Evolutionary conservation across 176 grass and related monocot genomes (phyloP).

Genomic region (Musa troglodytarum): DNA sequence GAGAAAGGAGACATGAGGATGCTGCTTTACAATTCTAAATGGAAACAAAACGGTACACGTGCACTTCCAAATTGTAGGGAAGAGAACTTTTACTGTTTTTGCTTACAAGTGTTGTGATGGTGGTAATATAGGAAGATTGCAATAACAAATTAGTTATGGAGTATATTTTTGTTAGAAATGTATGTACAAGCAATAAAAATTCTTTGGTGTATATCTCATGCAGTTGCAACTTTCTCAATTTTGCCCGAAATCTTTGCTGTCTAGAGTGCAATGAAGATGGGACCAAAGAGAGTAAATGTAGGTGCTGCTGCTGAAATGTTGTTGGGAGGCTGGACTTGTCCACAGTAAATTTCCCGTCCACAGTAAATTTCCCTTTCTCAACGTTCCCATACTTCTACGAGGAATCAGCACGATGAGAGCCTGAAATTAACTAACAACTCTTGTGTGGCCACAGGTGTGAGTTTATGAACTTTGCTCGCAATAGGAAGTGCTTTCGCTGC

Average conservation of each 20-base stretch:
- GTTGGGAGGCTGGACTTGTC: conserved; percentile 77
- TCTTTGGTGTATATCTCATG: neutral
- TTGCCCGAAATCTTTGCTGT: conserved; percentile 44
- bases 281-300: conserved; percentile 33
- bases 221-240: conserved; percentile 75
- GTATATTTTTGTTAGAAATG: too few relatives aligned
- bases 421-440: conserved; percentile 3
- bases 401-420: neutral
- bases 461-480: conserved; percentile 81
- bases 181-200: too few relatives aligned
- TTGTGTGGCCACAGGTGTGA: conserved; percentile 40
- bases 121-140: too few relatives aligned
- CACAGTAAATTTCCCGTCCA: conserved; percentile 41
- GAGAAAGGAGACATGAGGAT: too few relatives aligned
- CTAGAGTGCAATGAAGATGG: conserved; percentile 56
- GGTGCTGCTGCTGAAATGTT: conserved; percentile 42
- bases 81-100: too few relatives aligned
- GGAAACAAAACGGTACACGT: too few relatives aligned
- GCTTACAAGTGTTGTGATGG: too few relatives aligned
- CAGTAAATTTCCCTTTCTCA: conserved; percentile 26
- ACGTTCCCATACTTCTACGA: neutral
- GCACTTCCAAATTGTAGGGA: too few relatives aligned
- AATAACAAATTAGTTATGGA: too few relatives aligned
- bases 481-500: conserved; percentile 68
- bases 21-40: too few relatives aligned